Evolutionary conservation across 2,329 filamentous ascomycete genomes (phyloP).

Genomic region (Phialophora chinensis): DNA sequence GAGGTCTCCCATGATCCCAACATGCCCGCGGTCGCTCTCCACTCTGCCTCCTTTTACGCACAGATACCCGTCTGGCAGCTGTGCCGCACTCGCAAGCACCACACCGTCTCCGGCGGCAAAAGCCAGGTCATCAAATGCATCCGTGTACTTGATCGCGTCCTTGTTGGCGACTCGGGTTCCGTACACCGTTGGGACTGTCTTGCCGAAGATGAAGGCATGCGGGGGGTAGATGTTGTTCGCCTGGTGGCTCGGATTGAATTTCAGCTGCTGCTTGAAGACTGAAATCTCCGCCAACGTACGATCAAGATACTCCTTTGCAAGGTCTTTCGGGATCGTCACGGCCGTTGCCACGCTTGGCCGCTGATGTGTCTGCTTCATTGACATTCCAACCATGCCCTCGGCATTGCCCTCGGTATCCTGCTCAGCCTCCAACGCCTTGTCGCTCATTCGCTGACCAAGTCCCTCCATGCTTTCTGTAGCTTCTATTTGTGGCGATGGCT

Average conservation of each 20-base stretch:
- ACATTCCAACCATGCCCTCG: constrained; percentile 31
- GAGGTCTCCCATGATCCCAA: constrained; percentile 84
- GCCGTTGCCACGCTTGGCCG: constrained; percentile 45
- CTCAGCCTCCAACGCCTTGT: constrained; percentile 39
- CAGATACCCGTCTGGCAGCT: constrained; percentile 80
- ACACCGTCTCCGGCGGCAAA: constrained; percentile 91
- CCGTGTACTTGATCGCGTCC: constrained; percentile 75
- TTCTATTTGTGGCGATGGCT: constrained; percentile 5
- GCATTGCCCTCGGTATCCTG: constrained; percentile 32
- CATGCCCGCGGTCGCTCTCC: constrained; percentile 82
- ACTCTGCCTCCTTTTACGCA: constrained; percentile 75
- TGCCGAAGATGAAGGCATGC: constrained; percentile 81
- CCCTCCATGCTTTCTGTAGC: constrained; percentile 11
- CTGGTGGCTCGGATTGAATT: constrained; percentile 65
- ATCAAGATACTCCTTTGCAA: constrained; percentile 70
- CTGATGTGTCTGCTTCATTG: constrained; percentile 29
- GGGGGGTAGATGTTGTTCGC: constrained; percentile 79
- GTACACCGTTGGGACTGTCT: constrained; percentile 82
- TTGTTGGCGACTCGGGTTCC: constrained; percentile 75
- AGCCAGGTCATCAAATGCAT: constrained; percentile 83
- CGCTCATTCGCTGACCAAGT: constrained; percentile 41
- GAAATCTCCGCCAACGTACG: constrained; percentile 75
- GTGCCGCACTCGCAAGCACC: constrained; percentile 81
- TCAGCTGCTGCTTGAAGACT: constrained; percentile 76
- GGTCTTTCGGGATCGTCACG: constrained; percentile 60